These are phyloP conservation scores for Batkoa obscura DNA, from an alignment of 371 early-diverging fungal genomes.

Conservation along the genomic window DNA sequence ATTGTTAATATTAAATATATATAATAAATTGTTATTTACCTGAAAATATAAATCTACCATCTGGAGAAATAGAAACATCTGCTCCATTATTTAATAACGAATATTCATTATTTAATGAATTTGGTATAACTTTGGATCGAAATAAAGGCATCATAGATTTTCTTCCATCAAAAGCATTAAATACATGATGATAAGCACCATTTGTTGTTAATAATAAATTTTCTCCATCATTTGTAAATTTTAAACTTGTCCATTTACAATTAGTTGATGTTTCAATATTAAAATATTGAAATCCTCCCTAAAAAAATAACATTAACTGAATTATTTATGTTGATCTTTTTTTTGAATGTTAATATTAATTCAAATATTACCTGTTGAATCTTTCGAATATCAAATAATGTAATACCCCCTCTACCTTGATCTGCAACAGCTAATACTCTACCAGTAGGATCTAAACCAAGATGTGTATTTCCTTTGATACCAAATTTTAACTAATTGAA, in stretches of 20 bases:
- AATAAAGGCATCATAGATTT: background rate
- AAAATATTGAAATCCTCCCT: background rate
- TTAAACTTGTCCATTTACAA: background rate
- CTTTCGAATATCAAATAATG: background rate
- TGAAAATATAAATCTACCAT: background rate
- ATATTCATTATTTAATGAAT: no score
- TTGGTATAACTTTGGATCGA: background rate
- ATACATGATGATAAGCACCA: background rate
- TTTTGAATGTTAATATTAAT: no score
- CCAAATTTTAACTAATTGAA: background rate
- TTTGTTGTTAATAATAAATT: background rate
- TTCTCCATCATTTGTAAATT: background rate
- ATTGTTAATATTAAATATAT: background rate
- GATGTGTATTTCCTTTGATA: background rate
- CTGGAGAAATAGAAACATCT: background rate
- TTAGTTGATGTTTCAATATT: background rate
- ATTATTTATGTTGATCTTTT: no score
- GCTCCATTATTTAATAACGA: background rate
- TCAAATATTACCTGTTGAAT: background rate
- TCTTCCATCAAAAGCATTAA: background rate
- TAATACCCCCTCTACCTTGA: background rate
- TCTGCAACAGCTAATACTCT: background rate
- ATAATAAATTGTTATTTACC: background rate
- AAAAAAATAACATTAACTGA: background rate
- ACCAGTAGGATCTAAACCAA: background rate